phyloP scores from a whole-genome alignment of 2,329 filamentous ascomycete species.

The Fusarium staphyleae region DNA sequence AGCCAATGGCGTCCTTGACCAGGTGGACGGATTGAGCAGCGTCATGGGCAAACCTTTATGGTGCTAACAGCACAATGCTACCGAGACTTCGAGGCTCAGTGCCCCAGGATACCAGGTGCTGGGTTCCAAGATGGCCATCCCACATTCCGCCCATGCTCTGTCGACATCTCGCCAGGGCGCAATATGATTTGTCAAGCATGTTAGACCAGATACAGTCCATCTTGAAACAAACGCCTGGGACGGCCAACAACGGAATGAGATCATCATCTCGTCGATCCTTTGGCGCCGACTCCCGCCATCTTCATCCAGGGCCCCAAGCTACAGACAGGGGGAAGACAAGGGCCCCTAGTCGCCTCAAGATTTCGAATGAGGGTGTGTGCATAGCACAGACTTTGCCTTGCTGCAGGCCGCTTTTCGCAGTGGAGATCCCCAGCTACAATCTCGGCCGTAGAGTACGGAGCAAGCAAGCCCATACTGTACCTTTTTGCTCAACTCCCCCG shows the following conservation, averaged over 20 bases:
- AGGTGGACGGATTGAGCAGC: constrained; percentile 31
- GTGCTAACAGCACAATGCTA: constrained; percentile 12
- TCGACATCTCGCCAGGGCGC: constrained; percentile 17
- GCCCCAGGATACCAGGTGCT: constrained; percentile 26
- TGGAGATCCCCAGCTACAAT: constrained; percentile 34
- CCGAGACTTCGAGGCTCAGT: constrained; percentile 28
- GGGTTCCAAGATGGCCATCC: constrained; percentile 18
- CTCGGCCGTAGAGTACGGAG: constrained; percentile 38
- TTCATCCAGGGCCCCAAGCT: constrained; percentile 35
- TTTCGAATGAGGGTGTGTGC: constrained; percentile 27
- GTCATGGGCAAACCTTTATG: constrained; percentile 35
- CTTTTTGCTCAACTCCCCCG: constrained; percentile 29
- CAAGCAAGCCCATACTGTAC: constrained; percentile 27
- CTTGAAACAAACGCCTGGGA: constrained; percentile 43
- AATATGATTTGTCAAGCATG: constrained; percentile 33
- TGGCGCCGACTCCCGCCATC: constrained; percentile 42
- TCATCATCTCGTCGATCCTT: constrained; percentile 42
- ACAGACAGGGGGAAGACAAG: constrained; percentile 24
- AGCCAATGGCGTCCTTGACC: constrained; percentile 33
- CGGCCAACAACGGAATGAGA: constrained; percentile 42
- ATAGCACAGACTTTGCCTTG: constrained; percentile 18
- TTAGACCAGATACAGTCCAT: constrained; percentile 27
- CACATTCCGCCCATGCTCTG: constrained; percentile 31
- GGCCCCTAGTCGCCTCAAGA: constrained; percentile 12
- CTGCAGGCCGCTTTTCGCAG: constrained; percentile 23